Conservation (phyloP, 306 rosid species). For the Quercus mongolica region DNA sequence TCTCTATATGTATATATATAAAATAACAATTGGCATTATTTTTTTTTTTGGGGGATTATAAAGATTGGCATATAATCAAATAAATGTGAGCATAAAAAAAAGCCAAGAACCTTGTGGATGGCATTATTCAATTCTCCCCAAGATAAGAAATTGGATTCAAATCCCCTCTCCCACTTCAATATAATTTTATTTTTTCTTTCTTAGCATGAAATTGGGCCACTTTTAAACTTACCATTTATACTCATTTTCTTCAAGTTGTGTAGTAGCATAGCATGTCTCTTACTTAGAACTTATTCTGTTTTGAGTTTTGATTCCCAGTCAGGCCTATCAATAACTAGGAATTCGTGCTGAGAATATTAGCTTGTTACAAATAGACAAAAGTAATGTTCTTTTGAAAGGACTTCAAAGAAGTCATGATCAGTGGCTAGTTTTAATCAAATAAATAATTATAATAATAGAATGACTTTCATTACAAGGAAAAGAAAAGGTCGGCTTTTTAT, state of each 20-base stretch:
- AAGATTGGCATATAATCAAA: too few species aligned
- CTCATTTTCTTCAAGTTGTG: neutral
- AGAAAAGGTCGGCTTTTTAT: neutral
- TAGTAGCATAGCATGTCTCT: neutral
- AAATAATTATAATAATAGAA: neutral
- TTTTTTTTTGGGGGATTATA: too few species aligned
- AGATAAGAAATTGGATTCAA: too few species aligned
- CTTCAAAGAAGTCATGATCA: neutral
- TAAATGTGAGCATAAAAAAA: too few species aligned
- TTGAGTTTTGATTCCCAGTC: neutral
- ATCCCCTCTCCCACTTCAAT: too few species aligned
- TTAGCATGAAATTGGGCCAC: neutral
- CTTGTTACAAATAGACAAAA: neutral
- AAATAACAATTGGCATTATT: too few species aligned
- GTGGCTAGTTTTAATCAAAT: neutral
- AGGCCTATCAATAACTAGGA: neutral
- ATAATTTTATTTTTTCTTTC: neutral
- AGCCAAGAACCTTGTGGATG: too few species aligned
- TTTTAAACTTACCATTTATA: neutral
- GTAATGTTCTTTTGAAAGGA: neutral
- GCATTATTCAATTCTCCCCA: too few species aligned
- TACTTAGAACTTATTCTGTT: neutral
- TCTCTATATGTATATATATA: too few species aligned
- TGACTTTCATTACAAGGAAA: too few species aligned
- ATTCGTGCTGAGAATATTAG: neutral